Percentiles rank a stretch among this genome's conserved stretches.
Evolutionary conservation across 176 grass and related monocot genomes (phyloP).

Genomic region (Bromus sterilis): DNA sequence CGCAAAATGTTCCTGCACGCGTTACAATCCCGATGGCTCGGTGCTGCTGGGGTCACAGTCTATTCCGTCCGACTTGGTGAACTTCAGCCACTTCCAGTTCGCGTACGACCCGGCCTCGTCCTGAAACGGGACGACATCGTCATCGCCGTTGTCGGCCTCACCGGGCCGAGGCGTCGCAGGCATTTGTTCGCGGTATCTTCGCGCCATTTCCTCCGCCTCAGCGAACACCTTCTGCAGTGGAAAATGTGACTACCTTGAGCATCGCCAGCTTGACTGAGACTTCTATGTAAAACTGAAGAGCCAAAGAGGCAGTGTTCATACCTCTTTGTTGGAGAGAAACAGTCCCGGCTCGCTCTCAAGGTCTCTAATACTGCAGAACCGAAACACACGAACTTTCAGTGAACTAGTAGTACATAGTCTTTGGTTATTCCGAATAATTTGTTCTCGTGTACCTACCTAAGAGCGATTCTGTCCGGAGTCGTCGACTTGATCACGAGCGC

Average conservation of each 20-base stretch:
- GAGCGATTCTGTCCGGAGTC: constrained; percentile 57
- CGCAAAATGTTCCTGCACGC: background rate
- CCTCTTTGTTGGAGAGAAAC: constrained; percentile 60
- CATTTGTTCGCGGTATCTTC: constrained; percentile 36
- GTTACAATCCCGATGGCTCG: background rate
- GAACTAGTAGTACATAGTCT: background rate
- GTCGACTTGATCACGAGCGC: constrained; percentile 70
- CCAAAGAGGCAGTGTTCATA: background rate
- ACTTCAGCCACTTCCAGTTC: constrained; percentile 81
- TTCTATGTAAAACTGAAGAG: background rate
- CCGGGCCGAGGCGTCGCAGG: background rate
- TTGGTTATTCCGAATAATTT: background rate
- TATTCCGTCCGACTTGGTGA: constrained; percentile 23
- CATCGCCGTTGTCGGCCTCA: background rate
- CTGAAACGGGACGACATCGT: constrained; percentile 35
- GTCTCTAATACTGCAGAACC: constrained; percentile 36
- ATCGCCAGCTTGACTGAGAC: background rate
- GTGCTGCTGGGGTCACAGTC: background rate
- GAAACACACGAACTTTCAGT: background rate
- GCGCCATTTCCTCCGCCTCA: constrained; percentile 67
- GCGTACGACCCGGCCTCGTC: constrained; percentile 47
- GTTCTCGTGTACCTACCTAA: constrained; percentile 60
- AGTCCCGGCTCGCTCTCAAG: constrained; percentile 78
- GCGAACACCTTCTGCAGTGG: constrained; percentile 57
- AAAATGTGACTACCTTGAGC: background rate